Conservation (phyloP, 2,329 filamentous ascomycete genomes). For the Karstenula rhodostoma region DNA sequence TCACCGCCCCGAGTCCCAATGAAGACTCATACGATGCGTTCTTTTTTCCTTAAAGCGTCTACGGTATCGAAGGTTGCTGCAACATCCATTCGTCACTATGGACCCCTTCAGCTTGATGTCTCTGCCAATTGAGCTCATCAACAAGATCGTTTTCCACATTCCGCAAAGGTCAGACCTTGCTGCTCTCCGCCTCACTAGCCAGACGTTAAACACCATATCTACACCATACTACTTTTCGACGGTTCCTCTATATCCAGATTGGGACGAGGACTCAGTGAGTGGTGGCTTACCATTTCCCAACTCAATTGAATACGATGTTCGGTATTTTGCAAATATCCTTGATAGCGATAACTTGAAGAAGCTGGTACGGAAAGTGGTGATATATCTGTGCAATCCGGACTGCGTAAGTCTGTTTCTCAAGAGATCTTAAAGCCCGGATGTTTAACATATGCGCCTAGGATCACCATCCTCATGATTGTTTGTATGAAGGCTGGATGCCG, state of each 20-base stretch:
- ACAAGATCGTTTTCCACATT: neutral
- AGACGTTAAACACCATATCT: neutral
- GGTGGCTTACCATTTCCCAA: neutral
- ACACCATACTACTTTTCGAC: neutral
- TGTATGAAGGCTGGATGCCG: conserved; percentile 3
- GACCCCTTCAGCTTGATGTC: neutral
- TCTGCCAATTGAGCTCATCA: conserved; percentile 3
- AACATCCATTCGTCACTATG: neutral
- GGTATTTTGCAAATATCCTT: conserved; percentile 14
- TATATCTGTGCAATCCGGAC: conserved; percentile 18
- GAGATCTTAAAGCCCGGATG: neutral
- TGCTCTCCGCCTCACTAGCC: conserved; percentile 4
- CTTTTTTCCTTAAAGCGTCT: neutral
- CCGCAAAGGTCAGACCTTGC: neutral
- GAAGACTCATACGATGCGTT: neutral
- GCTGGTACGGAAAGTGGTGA: conserved; percentile 14
- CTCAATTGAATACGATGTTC: conserved; percentile 7
- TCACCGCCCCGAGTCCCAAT: neutral
- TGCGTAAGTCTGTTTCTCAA: conserved; percentile 17
- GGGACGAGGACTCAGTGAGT: neutral
- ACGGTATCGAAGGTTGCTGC: neutral
- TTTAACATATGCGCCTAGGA: neutral
- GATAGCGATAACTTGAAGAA: conserved; percentile 8
- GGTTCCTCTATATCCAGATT: neutral
- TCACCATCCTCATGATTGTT: neutral